phyloP scores from a whole-genome alignment of 73 alveolate genomes.

The Uronychia setigera region DNA sequence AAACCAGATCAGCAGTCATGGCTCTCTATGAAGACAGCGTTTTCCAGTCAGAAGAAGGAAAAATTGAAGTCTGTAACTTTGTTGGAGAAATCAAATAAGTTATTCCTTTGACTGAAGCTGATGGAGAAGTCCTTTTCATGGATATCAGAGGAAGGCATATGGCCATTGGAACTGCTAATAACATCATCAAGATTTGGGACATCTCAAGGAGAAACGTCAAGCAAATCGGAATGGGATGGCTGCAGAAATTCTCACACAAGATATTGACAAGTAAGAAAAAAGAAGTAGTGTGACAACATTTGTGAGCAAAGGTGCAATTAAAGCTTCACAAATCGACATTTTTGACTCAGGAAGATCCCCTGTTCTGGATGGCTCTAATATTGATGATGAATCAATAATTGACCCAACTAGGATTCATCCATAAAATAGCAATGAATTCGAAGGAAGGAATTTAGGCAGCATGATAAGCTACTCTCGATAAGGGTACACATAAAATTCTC shows the following conservation, averaged over 20 bases:
- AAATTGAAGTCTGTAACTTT: slow-evolving; percentile 88
- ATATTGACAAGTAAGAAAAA: not conserved
- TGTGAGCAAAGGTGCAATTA: not conserved
- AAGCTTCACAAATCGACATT: not conserved
- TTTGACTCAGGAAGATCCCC: not conserved
- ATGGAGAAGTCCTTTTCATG: slow-evolving; percentile 90
- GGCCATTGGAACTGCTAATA: slow-evolving; percentile 69
- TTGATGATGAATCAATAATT: not conserved
- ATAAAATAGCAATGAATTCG: no score
- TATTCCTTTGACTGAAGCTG: slow-evolving; percentile 87
- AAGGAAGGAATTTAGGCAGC: no score
- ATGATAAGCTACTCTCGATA: no score
- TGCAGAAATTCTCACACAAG: not conserved
- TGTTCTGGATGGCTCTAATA: not conserved
- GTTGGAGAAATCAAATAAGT: slow-evolving; percentile 92
- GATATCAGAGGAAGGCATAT: slow-evolving; percentile 78
- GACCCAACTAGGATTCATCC: no score
- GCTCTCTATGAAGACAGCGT: slow-evolving; percentile 89
- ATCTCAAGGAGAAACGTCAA: slow-evolving; percentile 90
- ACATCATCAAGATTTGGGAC: slow-evolving; percentile 83
- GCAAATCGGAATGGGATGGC: slow-evolving; percentile 70
- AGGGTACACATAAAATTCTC: no score
- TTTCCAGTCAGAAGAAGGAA: slow-evolving; percentile 71
- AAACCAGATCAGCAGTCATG: slow-evolving; percentile 79
- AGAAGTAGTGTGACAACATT: not conserved